These are phyloP conservation scores for Saccharomycopsis hybrid DNA, from an alignment of 1,139 yeast genomes.

Conservation along the genomic window DNA sequence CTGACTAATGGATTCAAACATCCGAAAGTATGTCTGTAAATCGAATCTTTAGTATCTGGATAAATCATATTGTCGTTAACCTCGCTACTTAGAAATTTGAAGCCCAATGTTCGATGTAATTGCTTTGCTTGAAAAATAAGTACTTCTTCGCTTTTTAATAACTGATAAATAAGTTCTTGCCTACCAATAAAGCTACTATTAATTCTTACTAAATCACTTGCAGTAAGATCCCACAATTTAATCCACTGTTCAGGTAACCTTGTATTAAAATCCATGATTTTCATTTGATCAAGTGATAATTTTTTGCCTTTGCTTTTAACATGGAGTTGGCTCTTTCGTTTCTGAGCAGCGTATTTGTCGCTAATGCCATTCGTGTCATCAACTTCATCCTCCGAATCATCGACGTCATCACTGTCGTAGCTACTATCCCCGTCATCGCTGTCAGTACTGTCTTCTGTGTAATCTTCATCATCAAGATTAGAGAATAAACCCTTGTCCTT, in stretches of 20 bases:
- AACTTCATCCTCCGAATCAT: no score
- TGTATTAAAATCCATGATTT: slow-evolving; percentile 16
- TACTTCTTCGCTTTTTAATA: slow-evolving; percentile 16
- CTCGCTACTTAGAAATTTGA: slow-evolving; percentile 16
- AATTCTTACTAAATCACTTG: slow-evolving; percentile 9
- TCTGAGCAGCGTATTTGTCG: slow-evolving; percentile 5
- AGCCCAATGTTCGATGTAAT: slow-evolving; percentile 16
- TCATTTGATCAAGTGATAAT: slow-evolving; percentile 12
- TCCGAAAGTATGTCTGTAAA: slow-evolving; percentile 20
- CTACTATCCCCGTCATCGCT: neutral
- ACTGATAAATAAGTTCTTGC: slow-evolving; percentile 18
- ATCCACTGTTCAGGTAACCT: slow-evolving; percentile 17
- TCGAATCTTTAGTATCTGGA: slow-evolving; percentile 16
- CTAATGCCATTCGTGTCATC: neutral
- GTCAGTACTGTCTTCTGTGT: no score
- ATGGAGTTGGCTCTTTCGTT: slow-evolving; percentile 9
- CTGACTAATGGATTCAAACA: slow-evolving; percentile 19
- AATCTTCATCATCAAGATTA: neutral
- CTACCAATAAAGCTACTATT: slow-evolving; percentile 11
- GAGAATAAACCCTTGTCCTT: neutral
- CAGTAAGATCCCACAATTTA: slow-evolving; percentile 14
- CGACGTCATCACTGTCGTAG: no score
- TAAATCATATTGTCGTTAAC: slow-evolving; percentile 9
- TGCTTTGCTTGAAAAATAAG: slow-evolving; percentile 10
- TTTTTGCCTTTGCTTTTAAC: slow-evolving; percentile 6